A percentile compares a stretch with the other conserved stretches of the same genome.
phyloP scores from a whole-genome alignment of 2,329 filamentous ascomycete genomes.

The Mycosphaerella sp. region DNA sequence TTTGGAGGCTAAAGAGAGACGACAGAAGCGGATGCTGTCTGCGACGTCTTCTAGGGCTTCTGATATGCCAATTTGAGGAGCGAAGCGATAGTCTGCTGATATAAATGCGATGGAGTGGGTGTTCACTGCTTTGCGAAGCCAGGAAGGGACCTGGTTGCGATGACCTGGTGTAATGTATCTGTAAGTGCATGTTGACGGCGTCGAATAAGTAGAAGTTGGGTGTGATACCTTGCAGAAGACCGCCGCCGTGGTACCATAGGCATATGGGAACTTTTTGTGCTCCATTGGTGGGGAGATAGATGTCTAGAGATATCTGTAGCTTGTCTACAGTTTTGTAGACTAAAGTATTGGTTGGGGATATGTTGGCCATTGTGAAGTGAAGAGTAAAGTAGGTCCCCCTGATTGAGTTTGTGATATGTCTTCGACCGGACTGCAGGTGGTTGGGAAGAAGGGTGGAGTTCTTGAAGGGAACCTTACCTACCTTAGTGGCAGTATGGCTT shows the following conservation, averaged over 20 bases:
- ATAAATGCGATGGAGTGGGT: slow-evolving; percentile 27
- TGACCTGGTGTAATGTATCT: slow-evolving; percentile 6
- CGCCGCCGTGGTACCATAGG: slow-evolving; percentile 28
- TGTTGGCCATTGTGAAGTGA: slow-evolving; percentile 15
- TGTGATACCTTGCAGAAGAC: slow-evolving; percentile 26
- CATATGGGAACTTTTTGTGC: slow-evolving; percentile 19
- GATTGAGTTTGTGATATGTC: too few relatives aligned
- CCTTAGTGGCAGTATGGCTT: too few relatives aligned
- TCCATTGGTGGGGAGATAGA: slow-evolving; percentile 21
- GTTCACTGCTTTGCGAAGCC: slow-evolving; percentile 24
- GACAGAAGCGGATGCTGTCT: slow-evolving; percentile 29
- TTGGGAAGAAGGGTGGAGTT: too few relatives aligned
- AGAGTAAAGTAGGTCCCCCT: not conserved
- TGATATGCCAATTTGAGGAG: slow-evolving; percentile 30
- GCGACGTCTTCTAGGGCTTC: slow-evolving; percentile 30
- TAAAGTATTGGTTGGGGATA: slow-evolving; percentile 17
- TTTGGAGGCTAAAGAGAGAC: slow-evolving; percentile 17
- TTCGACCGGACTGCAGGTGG: too few relatives aligned
- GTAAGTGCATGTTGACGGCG: not conserved
- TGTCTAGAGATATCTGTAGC: slow-evolving; percentile 21
- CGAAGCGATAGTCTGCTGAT: slow-evolving; percentile 32
- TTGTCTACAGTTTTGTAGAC: slow-evolving; percentile 24
- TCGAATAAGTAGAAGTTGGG: not conserved
- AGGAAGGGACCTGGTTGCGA: slow-evolving; percentile 22
- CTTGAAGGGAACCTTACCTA: too few relatives aligned